Base-by-base conservation (phyloP, 192 early-diverging fungal genomes). In the Entomortierella chlamydospora region DNA sequence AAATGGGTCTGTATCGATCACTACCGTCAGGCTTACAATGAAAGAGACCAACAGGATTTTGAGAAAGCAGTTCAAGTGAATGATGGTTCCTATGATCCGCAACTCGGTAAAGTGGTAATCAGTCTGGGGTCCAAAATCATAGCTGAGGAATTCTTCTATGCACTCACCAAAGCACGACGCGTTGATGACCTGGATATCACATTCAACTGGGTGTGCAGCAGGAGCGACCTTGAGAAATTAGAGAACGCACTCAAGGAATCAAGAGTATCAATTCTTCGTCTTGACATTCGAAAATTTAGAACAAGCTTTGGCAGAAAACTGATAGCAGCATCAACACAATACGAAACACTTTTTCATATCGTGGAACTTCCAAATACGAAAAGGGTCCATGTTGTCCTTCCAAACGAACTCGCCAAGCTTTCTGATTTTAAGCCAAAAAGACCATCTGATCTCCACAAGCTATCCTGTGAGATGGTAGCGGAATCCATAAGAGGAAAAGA, bases 161-260 rank as follows among this genome's bases (percentile, higher is more conserved):
- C 4, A 6, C 25, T 55, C 3, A 23, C 53, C 15, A 55, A 55
- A 28, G 10, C 23, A 55, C 3, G 28, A 55, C 53, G 53, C 5
- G 53, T 55, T 55, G 3, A 29, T 55, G 53, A 55, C 5, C 25
- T 55, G 15, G 10, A 55, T 55, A 55, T 55, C 53, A 55, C 53
- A 55, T 55, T 55, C 25, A 28, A 55, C 53, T 55, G 53, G 53
- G 25, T 26, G 2, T 55, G 53, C 25, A 8, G 4, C 53, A 25
- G 5, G 25, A 25, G 12, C 7, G 53, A 55, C 15, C 53, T 55
- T 28, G 2, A 28, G 15, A 23, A 8, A 10, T 55, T 55, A 12
- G 53, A 29, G 25, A 55, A 55, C 5, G 53, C 53, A 15, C 53
- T 55, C 2, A 55, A 55, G 53, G 25, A 26, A 15, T 55, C 53